These are phyloP conservation scores for Bauhinia variegata DNA, from an alignment of 306 rosid genomes.

Conservation along the genomic window DNA sequence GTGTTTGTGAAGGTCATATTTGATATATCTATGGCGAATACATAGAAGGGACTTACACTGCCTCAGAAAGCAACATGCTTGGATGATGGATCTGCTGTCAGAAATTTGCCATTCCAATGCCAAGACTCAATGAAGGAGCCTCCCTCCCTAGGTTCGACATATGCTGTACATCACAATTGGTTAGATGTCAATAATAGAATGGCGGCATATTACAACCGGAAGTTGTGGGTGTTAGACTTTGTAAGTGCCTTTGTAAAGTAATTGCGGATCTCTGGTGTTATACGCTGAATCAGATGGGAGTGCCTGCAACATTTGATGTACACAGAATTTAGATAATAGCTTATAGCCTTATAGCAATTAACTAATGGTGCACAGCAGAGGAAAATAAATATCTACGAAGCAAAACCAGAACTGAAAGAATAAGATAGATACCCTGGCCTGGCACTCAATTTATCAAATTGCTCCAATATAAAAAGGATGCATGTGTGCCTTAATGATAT, in stretches of 20 bases:
- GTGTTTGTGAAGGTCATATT: too few relatives aligned
- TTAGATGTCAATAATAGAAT: conserved; percentile 64
- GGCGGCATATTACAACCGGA: conserved; percentile 56
- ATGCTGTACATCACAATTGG: conserved; percentile 79
- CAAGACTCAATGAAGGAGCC: conserved; percentile 50
- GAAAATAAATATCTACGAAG: too few relatives aligned
- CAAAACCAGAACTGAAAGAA: conserved; percentile 27
- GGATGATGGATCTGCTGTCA: conserved; percentile 40
- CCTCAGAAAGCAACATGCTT: conserved; percentile 40
- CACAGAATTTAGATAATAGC: conserved; percentile 33
- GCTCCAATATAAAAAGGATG: conserved; percentile 90
- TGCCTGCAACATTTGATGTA: conserved; percentile 67
- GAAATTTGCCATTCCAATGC: conserved; percentile 43
- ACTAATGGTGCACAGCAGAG: too few relatives aligned
- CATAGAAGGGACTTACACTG: conserved; percentile 41
- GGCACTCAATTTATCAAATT: conserved; percentile 79
- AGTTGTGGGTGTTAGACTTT: conserved; percentile 64
- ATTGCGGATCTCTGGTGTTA: conserved; percentile 75
- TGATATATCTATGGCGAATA: conserved; percentile 44
- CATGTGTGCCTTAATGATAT: conserved; percentile 92
- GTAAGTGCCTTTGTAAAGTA: conserved; percentile 83
- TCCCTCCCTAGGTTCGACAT: conserved; percentile 50
- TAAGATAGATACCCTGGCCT: conserved; percentile 78
- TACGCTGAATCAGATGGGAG: conserved; percentile 67
- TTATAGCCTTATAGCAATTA: too few relatives aligned